Conservation (phyloP, 176 grass and related monocot genomes). For the Musa schizocarpa region DNA sequence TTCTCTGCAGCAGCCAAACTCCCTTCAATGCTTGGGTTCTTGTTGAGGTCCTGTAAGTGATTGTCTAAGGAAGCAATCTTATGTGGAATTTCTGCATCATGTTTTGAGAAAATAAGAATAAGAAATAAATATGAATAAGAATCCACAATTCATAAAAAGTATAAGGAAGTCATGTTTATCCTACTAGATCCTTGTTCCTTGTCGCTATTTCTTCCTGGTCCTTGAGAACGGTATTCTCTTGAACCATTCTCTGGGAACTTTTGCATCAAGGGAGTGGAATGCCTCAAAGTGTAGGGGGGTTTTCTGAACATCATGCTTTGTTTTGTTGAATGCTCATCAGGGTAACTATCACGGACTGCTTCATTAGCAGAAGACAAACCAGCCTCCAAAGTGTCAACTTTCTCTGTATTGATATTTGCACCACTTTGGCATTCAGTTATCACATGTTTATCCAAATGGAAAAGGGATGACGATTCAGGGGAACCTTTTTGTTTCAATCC, state of each 20-base stretch:
- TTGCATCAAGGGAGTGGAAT: conserved; percentile 34
- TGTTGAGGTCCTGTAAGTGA: conserved; percentile 39
- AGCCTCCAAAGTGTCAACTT: conserved; percentile 28
- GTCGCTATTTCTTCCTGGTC: conserved; percentile 39
- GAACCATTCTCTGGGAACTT: conserved; percentile 43
- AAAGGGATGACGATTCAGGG: neutral
- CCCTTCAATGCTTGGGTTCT: conserved; percentile 35
- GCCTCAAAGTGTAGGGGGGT: conserved; percentile 43
- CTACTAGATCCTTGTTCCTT: conserved; percentile 67
- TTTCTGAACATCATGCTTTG: conserved; percentile 43
- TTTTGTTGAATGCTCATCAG: conserved; percentile 30
- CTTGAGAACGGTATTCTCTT: conserved; percentile 45
- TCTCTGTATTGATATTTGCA: conserved; percentile 43
- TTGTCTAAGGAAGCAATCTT: conserved; percentile 32
- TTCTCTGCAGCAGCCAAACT: conserved; percentile 59
- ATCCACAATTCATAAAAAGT: neutral
- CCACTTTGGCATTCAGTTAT: neutral
- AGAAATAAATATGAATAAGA: neutral
- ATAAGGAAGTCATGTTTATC: conserved; percentile 20
- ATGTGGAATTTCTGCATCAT: conserved; percentile 37
- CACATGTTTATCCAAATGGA: neutral
- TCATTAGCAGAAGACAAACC: conserved; percentile 26
- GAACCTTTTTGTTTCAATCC: neutral
- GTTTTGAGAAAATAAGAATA: conserved; percentile 27
- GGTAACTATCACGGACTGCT: conserved; percentile 29